These are phyloP conservation scores for Talaromyces trachyspermus DNA, from an alignment of 495 filamentous ascomycete species.

Conservation along the genomic window DNA sequence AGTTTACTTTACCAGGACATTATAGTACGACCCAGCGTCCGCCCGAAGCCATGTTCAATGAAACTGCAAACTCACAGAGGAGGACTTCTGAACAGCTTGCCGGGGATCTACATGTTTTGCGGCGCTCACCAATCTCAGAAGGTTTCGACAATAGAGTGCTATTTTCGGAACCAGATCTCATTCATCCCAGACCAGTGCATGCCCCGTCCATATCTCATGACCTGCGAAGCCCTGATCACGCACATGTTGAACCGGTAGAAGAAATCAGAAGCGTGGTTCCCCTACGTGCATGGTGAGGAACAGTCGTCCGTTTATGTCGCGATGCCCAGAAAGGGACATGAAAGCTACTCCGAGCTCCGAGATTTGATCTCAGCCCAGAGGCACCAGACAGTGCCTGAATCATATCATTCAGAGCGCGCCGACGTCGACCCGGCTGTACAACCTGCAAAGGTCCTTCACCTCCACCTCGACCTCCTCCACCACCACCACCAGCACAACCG, in stretches of 20 bases:
- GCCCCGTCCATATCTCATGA: background rate
- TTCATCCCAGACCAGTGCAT: constrained; percentile 1
- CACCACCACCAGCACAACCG: constrained; percentile 32
- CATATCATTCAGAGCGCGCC: background rate
- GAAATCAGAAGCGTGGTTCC: constrained; percentile 31
- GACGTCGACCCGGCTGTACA: background rate
- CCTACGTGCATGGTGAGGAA: constrained; percentile 40
- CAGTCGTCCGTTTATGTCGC: constrained; percentile 29
- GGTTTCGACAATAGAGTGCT: background rate
- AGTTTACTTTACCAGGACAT: too few species aligned
- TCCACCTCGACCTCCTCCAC: constrained; percentile 25
- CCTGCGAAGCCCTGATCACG: background rate
- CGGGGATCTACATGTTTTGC: constrained; percentile 4
- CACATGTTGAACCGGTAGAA: background rate
- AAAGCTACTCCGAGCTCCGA: constrained; percentile 7
- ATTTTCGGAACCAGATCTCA: background rate
- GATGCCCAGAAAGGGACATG: constrained; percentile 8
- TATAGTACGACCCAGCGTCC: background rate
- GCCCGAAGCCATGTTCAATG: too few species aligned
- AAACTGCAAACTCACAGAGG: background rate
- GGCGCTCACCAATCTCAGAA: constrained; percentile 4
- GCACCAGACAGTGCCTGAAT: background rate
- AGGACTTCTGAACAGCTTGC: background rate
- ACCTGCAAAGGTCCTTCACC: background rate
- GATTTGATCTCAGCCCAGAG: constrained; percentile 1